Conservation (phyloP, 2,329 filamentous ascomycete species). For the Diaporthe eres region DNA sequence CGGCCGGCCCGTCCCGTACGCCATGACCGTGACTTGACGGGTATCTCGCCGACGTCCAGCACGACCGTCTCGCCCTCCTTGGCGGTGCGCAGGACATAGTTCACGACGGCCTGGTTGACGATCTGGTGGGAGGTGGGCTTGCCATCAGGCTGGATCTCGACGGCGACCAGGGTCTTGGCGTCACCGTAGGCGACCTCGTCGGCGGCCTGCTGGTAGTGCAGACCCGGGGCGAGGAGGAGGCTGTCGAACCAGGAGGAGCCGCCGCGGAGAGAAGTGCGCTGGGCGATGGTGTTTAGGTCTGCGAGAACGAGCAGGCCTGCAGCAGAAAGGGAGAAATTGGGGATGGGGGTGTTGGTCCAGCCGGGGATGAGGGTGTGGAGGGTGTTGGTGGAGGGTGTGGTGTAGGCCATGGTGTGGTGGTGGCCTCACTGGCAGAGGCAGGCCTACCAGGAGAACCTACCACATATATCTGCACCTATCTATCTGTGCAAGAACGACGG, state of each 20-base stretch:
- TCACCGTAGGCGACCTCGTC: constrained; percentile 62
- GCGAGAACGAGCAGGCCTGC: constrained; percentile 61
- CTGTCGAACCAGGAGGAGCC: constrained; percentile 69
- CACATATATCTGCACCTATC: background rate
- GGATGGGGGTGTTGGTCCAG: constrained; percentile 63
- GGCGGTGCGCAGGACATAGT: constrained; percentile 69
- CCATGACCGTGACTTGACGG: constrained; percentile 52
- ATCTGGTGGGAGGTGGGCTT: constrained; percentile 53
- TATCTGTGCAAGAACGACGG: background rate
- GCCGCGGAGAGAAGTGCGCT: constrained; percentile 69
- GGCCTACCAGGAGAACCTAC: background rate
- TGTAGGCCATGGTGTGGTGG: constrained; percentile 12
- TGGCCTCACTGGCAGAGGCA: background rate
- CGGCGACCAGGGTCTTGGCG: constrained; percentile 57
- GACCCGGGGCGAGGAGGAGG: constrained; percentile 70
- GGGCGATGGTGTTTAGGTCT: constrained; percentile 68
- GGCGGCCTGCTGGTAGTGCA: constrained; percentile 73
- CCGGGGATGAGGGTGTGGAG: constrained; percentile 27
- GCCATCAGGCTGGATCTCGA: constrained; percentile 49
- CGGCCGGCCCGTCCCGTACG: constrained; percentile 46
- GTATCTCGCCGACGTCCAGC: constrained; percentile 69
- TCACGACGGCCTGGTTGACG: constrained; percentile 66
- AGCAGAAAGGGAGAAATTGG: constrained; percentile 45
- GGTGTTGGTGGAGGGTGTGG: background rate
- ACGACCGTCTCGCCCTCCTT: constrained; percentile 69